phyloP scores from a whole-genome alignment of 2,329 filamentous ascomycete species.

The Ceratocystis ficicola region DNA sequence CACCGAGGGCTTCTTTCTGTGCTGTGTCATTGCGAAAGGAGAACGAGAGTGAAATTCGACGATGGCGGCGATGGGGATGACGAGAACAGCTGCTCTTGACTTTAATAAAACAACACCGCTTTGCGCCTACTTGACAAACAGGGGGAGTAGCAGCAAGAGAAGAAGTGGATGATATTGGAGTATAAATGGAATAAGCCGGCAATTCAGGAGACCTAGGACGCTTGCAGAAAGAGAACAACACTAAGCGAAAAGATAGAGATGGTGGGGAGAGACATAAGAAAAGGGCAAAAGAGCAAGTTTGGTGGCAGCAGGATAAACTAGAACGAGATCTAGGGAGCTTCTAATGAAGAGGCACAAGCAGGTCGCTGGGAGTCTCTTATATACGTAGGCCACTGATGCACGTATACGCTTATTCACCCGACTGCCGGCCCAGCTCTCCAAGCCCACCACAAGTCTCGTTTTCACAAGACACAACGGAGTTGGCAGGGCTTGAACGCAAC shows the following conservation, averaged over 20 bases:
- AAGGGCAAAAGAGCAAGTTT: not conserved
- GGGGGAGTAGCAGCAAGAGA: conserved; percentile 13
- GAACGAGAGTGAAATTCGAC: not conserved
- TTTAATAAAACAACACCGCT: not conserved
- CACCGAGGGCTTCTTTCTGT: conserved; percentile 58
- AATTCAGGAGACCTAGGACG: not conserved
- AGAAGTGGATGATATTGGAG: conserved; percentile 5
- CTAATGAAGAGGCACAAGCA: not conserved
- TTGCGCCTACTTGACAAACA: not conserved
- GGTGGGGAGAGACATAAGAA: conserved; percentile 1
- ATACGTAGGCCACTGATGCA: not conserved
- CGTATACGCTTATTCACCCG: not conserved
- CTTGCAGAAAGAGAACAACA: conserved; percentile 7
- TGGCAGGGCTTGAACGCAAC: not conserved
- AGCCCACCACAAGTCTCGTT: not conserved
- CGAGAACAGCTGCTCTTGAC: not conserved
- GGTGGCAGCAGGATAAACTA: not conserved
- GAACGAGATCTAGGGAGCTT: not conserved
- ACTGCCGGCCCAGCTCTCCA: not conserved
- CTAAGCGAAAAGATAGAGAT: conserved; percentile 14
- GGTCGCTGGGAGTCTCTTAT: not conserved
- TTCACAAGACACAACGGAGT: conserved; percentile 9
- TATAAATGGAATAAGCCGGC: not conserved
- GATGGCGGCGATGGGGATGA: not conserved
- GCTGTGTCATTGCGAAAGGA: conserved; percentile 29